Base-by-base conservation (phyloP, 768 basidiomycete species). In the Phaeotremella fagi region DNA sequence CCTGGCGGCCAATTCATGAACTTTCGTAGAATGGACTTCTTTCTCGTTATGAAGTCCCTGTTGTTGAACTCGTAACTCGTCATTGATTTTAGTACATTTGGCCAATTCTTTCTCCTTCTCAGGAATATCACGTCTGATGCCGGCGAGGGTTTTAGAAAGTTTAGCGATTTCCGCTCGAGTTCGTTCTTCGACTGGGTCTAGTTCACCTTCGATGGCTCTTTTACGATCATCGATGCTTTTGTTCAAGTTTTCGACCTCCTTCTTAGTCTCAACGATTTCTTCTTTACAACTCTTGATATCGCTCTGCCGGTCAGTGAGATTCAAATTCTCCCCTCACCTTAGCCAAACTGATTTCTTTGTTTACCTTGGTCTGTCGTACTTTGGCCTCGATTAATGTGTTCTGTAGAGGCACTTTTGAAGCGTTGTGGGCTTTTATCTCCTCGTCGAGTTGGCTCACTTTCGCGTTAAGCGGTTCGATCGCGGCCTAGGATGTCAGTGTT, bases 241-340 rank as follows among this genome's bases (percentile, higher is more conserved):
- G 15, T 57, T 29, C 20, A 51, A 24, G 6, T 36, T 12, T 2
- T 18, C 18, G 20, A 55, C 43, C 11, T 51, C 43, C 38, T 44
- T 45, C 42, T 48, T 25, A 25, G 52, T 28, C 5, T 27, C 35
- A 27, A 4, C 77, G 71, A 85, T 83, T 12, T 77, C 65, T 44
- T 74, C 80, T 55, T 82, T 63, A n/a, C 83, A 80, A 15, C 68
- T 68, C 83, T 86, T 49, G 55, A 45, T 41, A 29, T 47, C 41
- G 20, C 27, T n/a, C 16, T 54, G 49, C 16, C 33, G 18, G 25
- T 43, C 33, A n/a, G 53, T 29, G 33, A 12, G 1, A 5, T 4
- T 31, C 23, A 11, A 22, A 24, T 1, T 12, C 24, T 11, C 28
- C 5, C n/a, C 55, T 42, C 25, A 57, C 55, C 22, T 58, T 47